Evolutionary conservation across 306 rosid genomes (phyloP).

Genomic region (Vigna radiata): DNA sequence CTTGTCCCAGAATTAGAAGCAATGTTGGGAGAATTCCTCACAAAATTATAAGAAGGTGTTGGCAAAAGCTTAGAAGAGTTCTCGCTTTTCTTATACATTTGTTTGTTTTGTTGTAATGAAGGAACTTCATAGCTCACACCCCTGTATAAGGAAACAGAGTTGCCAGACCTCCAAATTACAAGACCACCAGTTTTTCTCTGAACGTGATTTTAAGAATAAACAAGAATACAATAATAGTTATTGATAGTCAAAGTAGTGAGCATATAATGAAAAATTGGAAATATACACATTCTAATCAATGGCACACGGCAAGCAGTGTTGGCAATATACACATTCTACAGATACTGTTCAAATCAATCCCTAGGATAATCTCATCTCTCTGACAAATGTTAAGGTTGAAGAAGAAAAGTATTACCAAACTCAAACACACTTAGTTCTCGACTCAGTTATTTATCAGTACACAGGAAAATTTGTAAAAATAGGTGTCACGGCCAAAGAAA

Average conservation of each 20-base stretch:
- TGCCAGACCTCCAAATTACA: conserved; percentile 98
- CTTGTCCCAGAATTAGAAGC: conserved; percentile 49
- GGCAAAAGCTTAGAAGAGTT: conserved; percentile 50
- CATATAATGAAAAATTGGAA: background rate
- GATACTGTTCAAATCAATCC: conserved; percentile 21
- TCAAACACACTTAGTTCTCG: conserved; percentile 5
- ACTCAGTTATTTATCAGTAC: conserved; percentile 12
- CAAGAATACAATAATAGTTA: conserved; percentile 34
- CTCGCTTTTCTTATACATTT: conserved; percentile 53
- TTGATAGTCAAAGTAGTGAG: conserved; percentile 13
- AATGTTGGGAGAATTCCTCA: conserved; percentile 46
- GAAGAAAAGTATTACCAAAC: conserved; percentile 21
- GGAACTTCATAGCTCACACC: conserved; percentile 93
- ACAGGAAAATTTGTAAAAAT: conserved; percentile 24
- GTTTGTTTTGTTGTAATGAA: conserved; percentile 62
- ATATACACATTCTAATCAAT: background rate
- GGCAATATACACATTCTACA: conserved; percentile 13
- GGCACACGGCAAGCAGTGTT: conserved; percentile 7
- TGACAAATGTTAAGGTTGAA: conserved; percentile 11
- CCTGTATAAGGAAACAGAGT: conserved; percentile 89
- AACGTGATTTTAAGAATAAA: conserved; percentile 42
- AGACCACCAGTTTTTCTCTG: conserved; percentile 98
- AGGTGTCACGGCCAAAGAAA: background rate
- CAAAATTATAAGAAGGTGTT: conserved; percentile 42
- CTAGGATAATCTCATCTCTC: conserved; percentile 15